Evolutionary conservation across 768 basidiomycete genomes (phyloP).

Genomic region (Chalciporus piperatus): DNA sequence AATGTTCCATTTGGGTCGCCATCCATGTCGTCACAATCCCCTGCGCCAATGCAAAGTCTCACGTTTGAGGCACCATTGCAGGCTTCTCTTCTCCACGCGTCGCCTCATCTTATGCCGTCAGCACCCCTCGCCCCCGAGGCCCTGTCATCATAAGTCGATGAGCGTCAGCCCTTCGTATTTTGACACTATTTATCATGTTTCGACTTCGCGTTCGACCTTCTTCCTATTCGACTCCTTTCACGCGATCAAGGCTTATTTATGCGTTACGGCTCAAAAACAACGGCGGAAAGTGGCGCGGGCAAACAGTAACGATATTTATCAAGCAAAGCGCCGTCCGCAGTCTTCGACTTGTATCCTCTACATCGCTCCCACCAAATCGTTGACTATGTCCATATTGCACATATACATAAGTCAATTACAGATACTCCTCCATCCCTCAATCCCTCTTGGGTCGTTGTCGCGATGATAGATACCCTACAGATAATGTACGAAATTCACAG

Average conservation of each 20-base stretch:
- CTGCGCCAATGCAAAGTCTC: slow-evolving; percentile 25
- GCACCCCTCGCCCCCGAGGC: slow-evolving; percentile 20
- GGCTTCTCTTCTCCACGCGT: slow-evolving; percentile 24
- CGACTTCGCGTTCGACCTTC: slow-evolving; percentile 17
- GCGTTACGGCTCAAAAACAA: slow-evolving; percentile 27
- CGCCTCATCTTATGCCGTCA: slow-evolving; percentile 27
- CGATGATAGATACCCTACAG: slow-evolving; percentile 33
- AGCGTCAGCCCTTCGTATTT: slow-evolving; percentile 6
- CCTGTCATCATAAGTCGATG: slow-evolving; percentile 16
- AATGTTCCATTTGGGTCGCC: slow-evolving; percentile 29
- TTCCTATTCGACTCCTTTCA: slow-evolving; percentile 1
- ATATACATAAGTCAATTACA: slow-evolving; percentile 23
- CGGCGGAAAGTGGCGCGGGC: slow-evolving; percentile 18
- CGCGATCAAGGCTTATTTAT: slow-evolving; percentile 33
- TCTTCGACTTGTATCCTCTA: slow-evolving; percentile 28
- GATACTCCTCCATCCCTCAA: slow-evolving; percentile 14
- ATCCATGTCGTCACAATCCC: slow-evolving; percentile 29
- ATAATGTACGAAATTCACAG: slow-evolving; percentile 27
- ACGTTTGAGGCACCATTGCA: slow-evolving; percentile 22
- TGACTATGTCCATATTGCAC: slow-evolving; percentile 30
- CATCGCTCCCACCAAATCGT: slow-evolving; percentile 21
- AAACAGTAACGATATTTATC: slow-evolving; percentile 28
- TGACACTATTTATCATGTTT: slow-evolving; percentile 31
- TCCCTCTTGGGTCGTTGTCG: slow-evolving; percentile 25
- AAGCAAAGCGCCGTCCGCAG: slow-evolving; percentile 7